phyloP scores from a whole-genome alignment of 2,329 filamentous ascomycete species.

The Stenocarpella maydis region DNA sequence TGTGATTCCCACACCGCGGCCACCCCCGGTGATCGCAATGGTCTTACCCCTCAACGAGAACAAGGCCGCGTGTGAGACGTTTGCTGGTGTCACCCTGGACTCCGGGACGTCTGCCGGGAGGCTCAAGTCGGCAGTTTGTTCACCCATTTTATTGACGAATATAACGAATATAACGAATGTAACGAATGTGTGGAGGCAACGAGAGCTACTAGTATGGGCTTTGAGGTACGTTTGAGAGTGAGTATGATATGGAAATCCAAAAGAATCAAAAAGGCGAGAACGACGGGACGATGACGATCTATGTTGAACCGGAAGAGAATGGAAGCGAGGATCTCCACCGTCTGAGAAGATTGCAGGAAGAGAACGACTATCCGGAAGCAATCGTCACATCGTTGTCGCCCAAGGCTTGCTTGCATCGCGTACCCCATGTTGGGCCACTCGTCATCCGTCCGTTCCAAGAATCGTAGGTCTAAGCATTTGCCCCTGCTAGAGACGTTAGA shows the following conservation, averaged over 20 bases:
- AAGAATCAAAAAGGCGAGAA: neutral
- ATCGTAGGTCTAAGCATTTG: constrained; percentile 24
- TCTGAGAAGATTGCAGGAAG: neutral
- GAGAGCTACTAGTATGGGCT: neutral
- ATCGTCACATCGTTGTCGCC: neutral
- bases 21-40: constrained; percentile 59
- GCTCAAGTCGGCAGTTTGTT: constrained; percentile 17
- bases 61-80: constrained; percentile 7
- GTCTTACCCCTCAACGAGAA: constrained; percentile 40
- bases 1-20: constrained; percentile 58
- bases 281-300: constrained; percentile 2
- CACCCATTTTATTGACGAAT: constrained; percentile 4
- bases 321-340: neutral
- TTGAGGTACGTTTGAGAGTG: neutral
- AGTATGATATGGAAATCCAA: neutral
- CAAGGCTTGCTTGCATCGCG: neutral
- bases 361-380: constrained; percentile 15
- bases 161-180: too few relatives aligned
- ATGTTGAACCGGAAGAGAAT: neutral
- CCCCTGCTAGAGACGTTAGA: neutral
- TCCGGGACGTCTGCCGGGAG: constrained; percentile 19
- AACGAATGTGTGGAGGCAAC: neutral
- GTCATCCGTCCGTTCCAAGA: constrained; percentile 1
- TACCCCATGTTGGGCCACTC: neutral
- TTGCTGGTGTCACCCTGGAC: constrained; percentile 23